Evolutionary conservation across 768 basidiomycete species (phyloP).

Genomic region (Xerocomellus amylosporus): DNA sequence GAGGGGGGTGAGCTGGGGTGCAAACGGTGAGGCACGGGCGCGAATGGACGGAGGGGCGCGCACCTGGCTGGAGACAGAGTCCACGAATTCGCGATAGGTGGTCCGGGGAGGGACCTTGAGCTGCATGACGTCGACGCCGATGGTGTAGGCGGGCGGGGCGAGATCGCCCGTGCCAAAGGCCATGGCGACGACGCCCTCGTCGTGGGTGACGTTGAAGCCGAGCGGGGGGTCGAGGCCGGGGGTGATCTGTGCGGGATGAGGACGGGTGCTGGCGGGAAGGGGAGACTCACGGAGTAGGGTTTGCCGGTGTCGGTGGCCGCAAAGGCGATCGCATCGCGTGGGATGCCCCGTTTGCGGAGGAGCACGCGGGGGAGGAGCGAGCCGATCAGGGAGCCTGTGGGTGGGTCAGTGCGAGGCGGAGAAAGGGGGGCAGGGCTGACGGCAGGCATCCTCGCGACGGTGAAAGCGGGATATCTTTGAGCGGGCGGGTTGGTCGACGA

Average conservation of each 20-base stretch:
- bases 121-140: conserved; percentile 85
- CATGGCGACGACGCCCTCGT: conserved; percentile 70
- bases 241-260: conserved; percentile 38
- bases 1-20: conserved; percentile 38
- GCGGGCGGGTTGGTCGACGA: conserved; percentile 56
- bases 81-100: conserved; percentile 58
- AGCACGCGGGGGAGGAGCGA: conserved; percentile 67
- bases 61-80: conserved; percentile 66
- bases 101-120: conserved; percentile 58
- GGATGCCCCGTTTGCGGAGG: conserved; percentile 55
- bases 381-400: conserved; percentile 73
- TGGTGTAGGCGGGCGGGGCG: conserved; percentile 51
- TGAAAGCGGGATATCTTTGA: conserved; percentile 63
- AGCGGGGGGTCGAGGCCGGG: conserved; percentile 51
- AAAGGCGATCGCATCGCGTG: conserved; percentile 48
- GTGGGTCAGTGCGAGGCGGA: not conserved
- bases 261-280: not conserved
- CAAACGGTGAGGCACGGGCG: conserved; percentile 8
- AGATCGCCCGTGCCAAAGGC: conserved; percentile 47
- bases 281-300: conserved; percentile 64
- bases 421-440: conserved; percentile 35
- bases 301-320: conserved; percentile 62
- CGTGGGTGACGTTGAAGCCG: conserved; percentile 81
- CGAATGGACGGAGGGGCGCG: not conserved
- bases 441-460: conserved; percentile 70